Evolutionary conservation across 139 green algal species (phyloP).

Genomic region (Picochlorum costavermella): DNA sequence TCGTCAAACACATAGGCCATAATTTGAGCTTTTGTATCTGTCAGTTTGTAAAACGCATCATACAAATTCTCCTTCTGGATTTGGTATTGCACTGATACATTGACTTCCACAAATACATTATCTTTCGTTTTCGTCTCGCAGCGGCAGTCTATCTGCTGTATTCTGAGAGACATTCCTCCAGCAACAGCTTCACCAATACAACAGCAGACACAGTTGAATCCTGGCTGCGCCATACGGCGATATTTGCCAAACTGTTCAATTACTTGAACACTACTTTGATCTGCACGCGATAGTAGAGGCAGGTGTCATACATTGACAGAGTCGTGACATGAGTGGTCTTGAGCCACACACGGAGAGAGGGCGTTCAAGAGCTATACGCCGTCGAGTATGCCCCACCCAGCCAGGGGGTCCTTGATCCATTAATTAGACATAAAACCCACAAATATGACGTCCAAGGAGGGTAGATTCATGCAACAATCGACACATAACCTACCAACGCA

Average conservation of each 20-base stretch:
- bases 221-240: slow-evolving; percentile 28
- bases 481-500: background rate
- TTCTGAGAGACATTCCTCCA: slow-evolving; percentile 46
- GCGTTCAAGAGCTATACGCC: background rate
- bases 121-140: slow-evolving; percentile 78
- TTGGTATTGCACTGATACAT: slow-evolving; percentile 73
- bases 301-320: background rate
- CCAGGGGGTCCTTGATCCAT: no score
- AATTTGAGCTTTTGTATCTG: slow-evolving; percentile 49
- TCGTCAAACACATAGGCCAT: slow-evolving; percentile 63
- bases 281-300: slow-evolving; percentile 11
- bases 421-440: no score
- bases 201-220: slow-evolving; percentile 53
- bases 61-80: slow-evolving; percentile 48
- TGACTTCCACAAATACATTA: slow-evolving; percentile 67
- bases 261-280: slow-evolving; percentile 26
- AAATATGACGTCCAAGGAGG: no score
- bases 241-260: slow-evolving; percentile 43
- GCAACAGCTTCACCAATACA: slow-evolving; percentile 39
- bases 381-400: no score
- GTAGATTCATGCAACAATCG: no score
- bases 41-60: slow-evolving; percentile 79
- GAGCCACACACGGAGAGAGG: background rate
- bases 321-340: no score
- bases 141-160: slow-evolving; percentile 45